These are phyloP conservation scores for Sporothrix pseudoabietina DNA, from an alignment of 2,329 filamentous ascomycete species.

Conservation along the genomic window DNA sequence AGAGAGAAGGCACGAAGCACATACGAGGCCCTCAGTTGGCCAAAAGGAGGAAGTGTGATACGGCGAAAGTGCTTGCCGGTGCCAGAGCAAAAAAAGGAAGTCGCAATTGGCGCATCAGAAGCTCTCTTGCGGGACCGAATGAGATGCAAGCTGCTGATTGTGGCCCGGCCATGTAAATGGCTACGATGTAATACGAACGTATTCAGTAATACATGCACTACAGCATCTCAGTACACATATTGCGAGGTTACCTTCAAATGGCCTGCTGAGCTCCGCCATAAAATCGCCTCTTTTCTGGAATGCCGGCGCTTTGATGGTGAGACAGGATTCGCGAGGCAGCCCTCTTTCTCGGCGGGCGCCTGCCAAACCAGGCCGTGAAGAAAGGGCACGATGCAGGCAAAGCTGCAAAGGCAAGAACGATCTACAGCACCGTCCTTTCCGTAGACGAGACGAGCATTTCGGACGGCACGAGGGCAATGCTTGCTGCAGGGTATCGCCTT, in stretches of 20 bases:
- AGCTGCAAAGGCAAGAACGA: conserved; percentile 4
- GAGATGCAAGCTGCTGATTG: conserved; percentile 15
- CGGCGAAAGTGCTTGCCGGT: conserved; percentile 3
- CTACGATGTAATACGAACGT: background rate
- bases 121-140: background rate
- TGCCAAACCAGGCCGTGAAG: conserved; percentile 4
- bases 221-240: background rate
- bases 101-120: background rate
- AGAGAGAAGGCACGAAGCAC: background rate
- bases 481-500: background rate
- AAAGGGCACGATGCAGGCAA: background rate
- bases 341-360: conserved; percentile 8
- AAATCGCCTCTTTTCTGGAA: conserved; percentile 18
- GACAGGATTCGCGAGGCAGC: conserved; percentile 26
- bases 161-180: background rate
- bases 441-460: background rate
- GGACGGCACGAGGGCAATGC: background rate
- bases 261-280: background rate
- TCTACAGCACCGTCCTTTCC: conserved; percentile 4
- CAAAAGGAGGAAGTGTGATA: conserved; percentile 1
- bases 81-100: background rate
- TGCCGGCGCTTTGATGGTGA: conserved; percentile 15
- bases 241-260: background rate
- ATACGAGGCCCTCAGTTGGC: background rate
- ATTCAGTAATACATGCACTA: background rate